Conservation (phyloP, 129 eudicot genomes). For the Dittrichia graveolens region DNA sequence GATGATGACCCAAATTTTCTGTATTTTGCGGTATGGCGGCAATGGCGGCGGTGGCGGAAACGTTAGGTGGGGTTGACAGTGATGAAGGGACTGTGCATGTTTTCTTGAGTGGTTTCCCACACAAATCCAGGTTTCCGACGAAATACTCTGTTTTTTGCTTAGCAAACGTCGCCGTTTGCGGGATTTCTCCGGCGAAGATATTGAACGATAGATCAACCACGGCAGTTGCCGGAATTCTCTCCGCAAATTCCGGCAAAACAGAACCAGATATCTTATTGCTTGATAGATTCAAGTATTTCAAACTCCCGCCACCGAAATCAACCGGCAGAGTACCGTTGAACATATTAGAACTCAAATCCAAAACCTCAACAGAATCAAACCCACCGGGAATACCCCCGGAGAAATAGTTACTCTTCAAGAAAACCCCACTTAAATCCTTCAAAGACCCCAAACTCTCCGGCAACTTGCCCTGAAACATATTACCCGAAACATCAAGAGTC, state of each 20-base stretch:
- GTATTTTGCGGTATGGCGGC: slow-evolving; percentile 79
- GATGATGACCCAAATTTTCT: slow-evolving; percentile 2
- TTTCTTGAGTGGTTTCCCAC: slow-evolving; percentile 75
- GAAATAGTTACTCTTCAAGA: slow-evolving; percentile 51
- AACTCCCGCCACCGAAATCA: slow-evolving; percentile 55
- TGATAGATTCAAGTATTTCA: slow-evolving; percentile 71
- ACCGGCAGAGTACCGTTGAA: slow-evolving; percentile 60
- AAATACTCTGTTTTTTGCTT: slow-evolving; percentile 57
- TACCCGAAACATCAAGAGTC: slow-evolving; percentile 62
- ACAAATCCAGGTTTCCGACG: slow-evolving; percentile 62
- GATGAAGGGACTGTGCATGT: slow-evolving; percentile 70
- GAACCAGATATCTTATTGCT: slow-evolving; percentile 62
- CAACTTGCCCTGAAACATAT: slow-evolving; percentile 48
- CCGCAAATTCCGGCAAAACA: slow-evolving; percentile 42
- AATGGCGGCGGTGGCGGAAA: slow-evolving; percentile 35
- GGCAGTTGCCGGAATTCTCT: slow-evolving; percentile 49
- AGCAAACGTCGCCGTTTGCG: slow-evolving; percentile 37
- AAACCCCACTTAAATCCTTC: slow-evolving; percentile 43
- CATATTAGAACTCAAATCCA: slow-evolving; percentile 71
- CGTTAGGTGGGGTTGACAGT: slow-evolving; percentile 59
- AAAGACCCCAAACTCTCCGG: slow-evolving; percentile 49
- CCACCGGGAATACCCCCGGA: slow-evolving; percentile 66
- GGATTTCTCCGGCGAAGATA: slow-evolving; percentile 70
- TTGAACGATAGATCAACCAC: slow-evolving; percentile 78
- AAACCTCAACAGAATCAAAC: slow-evolving; percentile 42